These are phyloP conservation scores for Rhytidiadelphus loreus DNA, from an alignment of 225 moss, liverwort and hornwort genomes.

Conservation along the genomic window DNA sequence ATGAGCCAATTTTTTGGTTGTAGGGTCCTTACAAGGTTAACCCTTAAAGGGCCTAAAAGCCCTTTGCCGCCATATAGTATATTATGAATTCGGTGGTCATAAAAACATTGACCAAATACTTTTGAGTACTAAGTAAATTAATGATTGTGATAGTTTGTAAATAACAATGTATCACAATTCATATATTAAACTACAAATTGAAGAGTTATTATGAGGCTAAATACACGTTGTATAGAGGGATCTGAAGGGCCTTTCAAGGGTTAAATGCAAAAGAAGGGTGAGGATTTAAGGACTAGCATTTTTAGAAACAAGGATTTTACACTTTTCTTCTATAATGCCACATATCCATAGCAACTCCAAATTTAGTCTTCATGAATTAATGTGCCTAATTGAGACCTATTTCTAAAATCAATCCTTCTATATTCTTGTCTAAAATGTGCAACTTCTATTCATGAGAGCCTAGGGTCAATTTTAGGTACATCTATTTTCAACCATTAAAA, in stretches of 20 bases:
- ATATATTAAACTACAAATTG: too few species aligned
- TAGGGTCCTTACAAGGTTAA: not conserved
- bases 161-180: too few species aligned
- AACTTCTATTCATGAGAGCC: not conserved
- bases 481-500: not conserved
- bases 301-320: not conserved
- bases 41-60: too few species aligned
- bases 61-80: too few species aligned
- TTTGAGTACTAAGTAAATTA: too few species aligned
- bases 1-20: not conserved
- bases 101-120: too few species aligned
- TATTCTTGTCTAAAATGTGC: not conserved
- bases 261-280: not conserved
- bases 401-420: not conserved
- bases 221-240: too few species aligned
- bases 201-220: too few species aligned
- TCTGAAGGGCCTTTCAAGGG: too few species aligned
- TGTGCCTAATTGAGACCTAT: not conserved
- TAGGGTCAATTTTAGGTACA: not conserved
- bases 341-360: not conserved
- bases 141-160: too few species aligned
- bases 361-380: not conserved
- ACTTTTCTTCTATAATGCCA: not conserved
- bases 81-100: too few species aligned
- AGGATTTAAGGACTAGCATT: not conserved